These are phyloP conservation scores for Leccinum ochraceum DNA, from an alignment of 768 basidiomycete genomes.

Conservation along the genomic window DNA sequence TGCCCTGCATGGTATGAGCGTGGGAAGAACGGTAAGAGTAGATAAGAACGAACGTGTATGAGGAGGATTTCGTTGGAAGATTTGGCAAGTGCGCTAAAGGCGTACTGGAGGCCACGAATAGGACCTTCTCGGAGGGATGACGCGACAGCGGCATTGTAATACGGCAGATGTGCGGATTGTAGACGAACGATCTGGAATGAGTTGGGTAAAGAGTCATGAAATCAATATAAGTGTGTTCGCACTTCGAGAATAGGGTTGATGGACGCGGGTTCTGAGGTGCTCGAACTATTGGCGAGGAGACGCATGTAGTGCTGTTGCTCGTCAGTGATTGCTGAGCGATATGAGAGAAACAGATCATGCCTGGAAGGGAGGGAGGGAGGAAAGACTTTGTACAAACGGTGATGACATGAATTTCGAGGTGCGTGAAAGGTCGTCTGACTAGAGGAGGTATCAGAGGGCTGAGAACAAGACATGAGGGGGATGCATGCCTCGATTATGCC, in stretches of 20 bases:
- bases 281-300: conserved; percentile 43
- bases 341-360: conserved; percentile 38
- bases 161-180: conserved; percentile 73
- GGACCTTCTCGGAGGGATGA: conserved; percentile 75
- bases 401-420: conserved; percentile 80
- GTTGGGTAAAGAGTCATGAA: background rate
- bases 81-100: conserved; percentile 54
- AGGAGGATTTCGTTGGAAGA: conserved; percentile 53
- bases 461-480: background rate
- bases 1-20: conserved; percentile 26
- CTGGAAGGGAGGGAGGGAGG: conserved; percentile 61
- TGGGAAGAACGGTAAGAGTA: background rate
- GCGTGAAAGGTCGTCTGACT: conserved; percentile 68
- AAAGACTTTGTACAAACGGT: conserved; percentile 66
- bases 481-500: conserved; percentile 63
- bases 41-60: conserved; percentile 52
- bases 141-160: conserved; percentile 76
- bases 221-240: background rate
- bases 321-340: conserved; percentile 1
- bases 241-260: conserved; percentile 47
- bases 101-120: conserved; percentile 56
- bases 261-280: conserved; percentile 16
- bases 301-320: conserved; percentile 50
- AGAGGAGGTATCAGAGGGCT: conserved; percentile 1
- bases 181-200: conserved; percentile 62